phyloP scores from a whole-genome alignment of 1,139 yeast genomes.

The Kazachstania sp. region DNA sequence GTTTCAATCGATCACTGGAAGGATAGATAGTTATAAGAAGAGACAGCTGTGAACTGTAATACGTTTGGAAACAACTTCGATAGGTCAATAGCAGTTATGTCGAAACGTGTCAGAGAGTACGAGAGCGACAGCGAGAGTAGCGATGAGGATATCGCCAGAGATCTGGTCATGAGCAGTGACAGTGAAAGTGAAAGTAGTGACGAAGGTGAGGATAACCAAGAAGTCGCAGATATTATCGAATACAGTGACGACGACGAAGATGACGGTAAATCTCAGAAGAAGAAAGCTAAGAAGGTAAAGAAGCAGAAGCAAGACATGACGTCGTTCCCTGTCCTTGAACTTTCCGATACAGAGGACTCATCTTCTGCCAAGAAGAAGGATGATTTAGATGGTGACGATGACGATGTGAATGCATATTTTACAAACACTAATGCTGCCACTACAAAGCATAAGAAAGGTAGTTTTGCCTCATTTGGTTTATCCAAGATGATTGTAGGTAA shows the following conservation, averaged over 20 bases:
- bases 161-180: slow-evolving; percentile 46
- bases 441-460: slow-evolving; percentile 65
- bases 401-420: slow-evolving; percentile 40
- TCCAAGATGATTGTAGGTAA: slow-evolving; percentile 63
- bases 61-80: not conserved
- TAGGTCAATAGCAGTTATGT: not conserved
- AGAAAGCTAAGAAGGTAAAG: too few relatives aligned
- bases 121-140: slow-evolving; percentile 4
- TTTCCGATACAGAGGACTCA: slow-evolving; percentile 51
- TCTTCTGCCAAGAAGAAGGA: not conserved
- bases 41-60: not conserved
- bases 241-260: slow-evolving; percentile 40
- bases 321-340: slow-evolving; percentile 57
- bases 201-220: slow-evolving; percentile 37
- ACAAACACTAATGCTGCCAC: slow-evolving; percentile 39
- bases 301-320: slow-evolving; percentile 11
- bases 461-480: slow-evolving; percentile 85
- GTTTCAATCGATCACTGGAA: not conserved
- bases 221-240: slow-evolving; percentile 51
- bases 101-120: not conserved
- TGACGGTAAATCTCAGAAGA: slow-evolving; percentile 32
- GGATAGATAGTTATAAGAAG: not conserved
- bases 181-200: slow-evolving; percentile 38
- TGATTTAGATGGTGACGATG: slow-evolving; percentile 36
- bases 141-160: slow-evolving; percentile 58